phyloP scores from a whole-genome alignment of 768 basidiomycete genomes.

The Filobasidium floriforme region DNA sequence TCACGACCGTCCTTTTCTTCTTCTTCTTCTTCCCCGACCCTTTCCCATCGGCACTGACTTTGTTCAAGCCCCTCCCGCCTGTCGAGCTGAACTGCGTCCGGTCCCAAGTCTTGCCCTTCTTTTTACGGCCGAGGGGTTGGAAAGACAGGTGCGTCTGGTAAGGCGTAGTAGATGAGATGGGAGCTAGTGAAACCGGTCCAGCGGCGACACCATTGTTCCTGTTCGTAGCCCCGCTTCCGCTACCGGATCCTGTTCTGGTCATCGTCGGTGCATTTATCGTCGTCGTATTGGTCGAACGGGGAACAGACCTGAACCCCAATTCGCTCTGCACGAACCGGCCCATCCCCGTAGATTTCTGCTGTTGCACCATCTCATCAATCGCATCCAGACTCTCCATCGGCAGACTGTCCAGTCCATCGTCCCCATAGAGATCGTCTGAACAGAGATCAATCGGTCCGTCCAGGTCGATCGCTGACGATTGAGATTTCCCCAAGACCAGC shows the following conservation, averaged over 20 bases:
- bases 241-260: not conserved
- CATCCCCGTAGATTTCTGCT: slow-evolving; percentile 18
- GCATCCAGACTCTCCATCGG: slow-evolving; percentile 7
- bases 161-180: slow-evolving; percentile 8
- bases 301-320: not conserved
- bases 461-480: slow-evolving; percentile 3
- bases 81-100: slow-evolving; percentile 77
- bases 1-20: slow-evolving; percentile 13
- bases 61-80: slow-evolving; percentile 48
- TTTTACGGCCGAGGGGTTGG: slow-evolving; percentile 25
- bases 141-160: slow-evolving; percentile 40
- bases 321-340: not conserved
- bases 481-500: not conserved
- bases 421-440: slow-evolving; percentile 1
- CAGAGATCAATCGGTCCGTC: slow-evolving; percentile 2
- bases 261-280: too few relatives aligned
- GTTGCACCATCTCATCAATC: not conserved
- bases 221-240: not conserved
- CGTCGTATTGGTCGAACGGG: too few relatives aligned
- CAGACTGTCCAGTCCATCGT: not conserved
- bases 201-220: not conserved
- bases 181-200: slow-evolving; percentile 7
- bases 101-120: slow-evolving; percentile 72
- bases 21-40: slow-evolving; percentile 29
- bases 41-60: slow-evolving; percentile 47